Conservation (phyloP, 2,329 filamentous ascomycete genomes). For the Diaporthe sp. region DNA sequence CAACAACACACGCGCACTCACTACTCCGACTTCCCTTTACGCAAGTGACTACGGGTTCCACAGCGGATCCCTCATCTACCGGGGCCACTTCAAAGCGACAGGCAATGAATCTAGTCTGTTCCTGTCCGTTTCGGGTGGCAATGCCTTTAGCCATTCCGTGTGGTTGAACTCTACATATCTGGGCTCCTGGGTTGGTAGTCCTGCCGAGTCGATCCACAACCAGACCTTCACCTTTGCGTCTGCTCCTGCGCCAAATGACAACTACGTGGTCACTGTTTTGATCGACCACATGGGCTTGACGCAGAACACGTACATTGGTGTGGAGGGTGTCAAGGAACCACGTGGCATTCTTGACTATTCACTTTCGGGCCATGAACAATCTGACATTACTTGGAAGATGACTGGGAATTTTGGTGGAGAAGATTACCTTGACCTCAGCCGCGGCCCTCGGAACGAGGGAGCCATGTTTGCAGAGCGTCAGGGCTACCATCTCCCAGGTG, state of each 20-base stretch:
- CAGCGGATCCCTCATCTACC: slow-evolving; percentile 74
- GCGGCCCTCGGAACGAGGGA: slow-evolving; percentile 73
- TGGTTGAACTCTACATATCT: slow-evolving; percentile 73
- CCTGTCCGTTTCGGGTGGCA: slow-evolving; percentile 73
- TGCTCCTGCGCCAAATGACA: slow-evolving; percentile 61
- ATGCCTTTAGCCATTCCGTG: slow-evolving; percentile 73
- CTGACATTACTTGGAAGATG: slow-evolving; percentile 70
- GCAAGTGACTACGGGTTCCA: slow-evolving; percentile 79
- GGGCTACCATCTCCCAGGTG: slow-evolving; percentile 67
- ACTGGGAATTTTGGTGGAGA: slow-evolving; percentile 75
- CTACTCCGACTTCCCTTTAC: slow-evolving; percentile 75
- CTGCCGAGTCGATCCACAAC: slow-evolving; percentile 62
- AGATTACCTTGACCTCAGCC: slow-evolving; percentile 64
- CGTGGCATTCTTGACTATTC: slow-evolving; percentile 70
- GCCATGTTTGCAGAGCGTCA: slow-evolving; percentile 69
- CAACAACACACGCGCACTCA: slow-evolving; percentile 70
- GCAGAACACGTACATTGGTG: slow-evolving; percentile 66
- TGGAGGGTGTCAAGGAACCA: slow-evolving; percentile 69
- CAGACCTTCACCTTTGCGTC: slow-evolving; percentile 67
- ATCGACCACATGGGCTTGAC: slow-evolving; percentile 80
- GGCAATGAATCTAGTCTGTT: slow-evolving; percentile 69
- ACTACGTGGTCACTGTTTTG: slow-evolving; percentile 74
- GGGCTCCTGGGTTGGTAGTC: slow-evolving; percentile 71
- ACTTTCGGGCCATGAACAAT: slow-evolving; percentile 61
- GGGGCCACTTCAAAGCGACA: slow-evolving; percentile 73